These are phyloP conservation scores for Trifolium pratense DNA, from an alignment of 306 rosid species.

Conservation along the genomic window DNA sequence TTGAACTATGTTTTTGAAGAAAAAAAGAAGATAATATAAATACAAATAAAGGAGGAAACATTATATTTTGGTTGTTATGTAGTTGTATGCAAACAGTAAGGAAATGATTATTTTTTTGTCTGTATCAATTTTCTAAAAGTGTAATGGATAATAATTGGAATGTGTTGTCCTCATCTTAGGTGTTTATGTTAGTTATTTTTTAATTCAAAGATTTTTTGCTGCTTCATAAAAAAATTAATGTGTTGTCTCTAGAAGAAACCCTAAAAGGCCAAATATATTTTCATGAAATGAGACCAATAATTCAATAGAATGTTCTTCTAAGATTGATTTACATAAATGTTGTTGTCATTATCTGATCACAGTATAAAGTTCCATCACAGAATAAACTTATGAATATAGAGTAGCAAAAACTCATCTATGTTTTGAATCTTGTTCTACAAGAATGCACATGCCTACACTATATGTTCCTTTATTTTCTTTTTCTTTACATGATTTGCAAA, in stretches of 20 bases:
- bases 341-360: conserved; percentile 18
- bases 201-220: too few species aligned
- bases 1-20: conserved; percentile 38
- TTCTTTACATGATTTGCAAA: conserved; percentile 43
- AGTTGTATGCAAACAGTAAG: conserved; percentile 3
- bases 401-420: neutral
- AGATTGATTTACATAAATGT: conserved; percentile 12
- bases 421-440: conserved; percentile 46
- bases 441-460: conserved; percentile 58
- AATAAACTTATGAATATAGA: conserved; percentile 12
- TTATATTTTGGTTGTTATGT: conserved; percentile 10
- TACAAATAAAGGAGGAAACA: conserved; percentile 16
- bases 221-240: neutral
- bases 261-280: conserved; percentile 41
- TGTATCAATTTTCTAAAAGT: conserved; percentile 7
- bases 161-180: neutral
- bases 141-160: conserved; percentile 10
- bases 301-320: conserved; percentile 21
- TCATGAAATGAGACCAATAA: conserved; percentile 24
- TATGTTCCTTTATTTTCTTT: conserved; percentile 45
- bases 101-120: neutral
- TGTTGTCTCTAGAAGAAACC: conserved; percentile 32
- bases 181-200: neutral
- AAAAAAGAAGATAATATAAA: neutral
- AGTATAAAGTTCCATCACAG: conserved; percentile 9